Percentiles rank a stretch among this genome's conserved stretches.
phyloP scores from a whole-genome alignment of 106 monocot genomes.

The Triglochin maritima region DNA sequence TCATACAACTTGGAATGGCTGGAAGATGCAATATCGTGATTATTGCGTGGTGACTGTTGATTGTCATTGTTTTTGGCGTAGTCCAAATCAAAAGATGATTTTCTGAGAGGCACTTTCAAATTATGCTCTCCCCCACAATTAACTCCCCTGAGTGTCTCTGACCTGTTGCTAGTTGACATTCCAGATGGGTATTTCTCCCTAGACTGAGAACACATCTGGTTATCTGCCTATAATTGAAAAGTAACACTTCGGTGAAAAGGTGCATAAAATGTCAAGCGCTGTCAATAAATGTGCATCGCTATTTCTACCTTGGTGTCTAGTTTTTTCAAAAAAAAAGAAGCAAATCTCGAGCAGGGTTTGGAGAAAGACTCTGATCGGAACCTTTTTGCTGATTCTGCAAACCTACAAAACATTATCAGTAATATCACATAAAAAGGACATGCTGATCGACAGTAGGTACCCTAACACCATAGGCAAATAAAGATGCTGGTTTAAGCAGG shows the following conservation, averaged over 20 bases:
- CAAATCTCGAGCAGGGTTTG: background rate
- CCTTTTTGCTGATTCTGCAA: constrained; percentile 3
- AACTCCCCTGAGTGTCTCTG: background rate
- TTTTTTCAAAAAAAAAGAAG: background rate
- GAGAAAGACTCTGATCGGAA: background rate
- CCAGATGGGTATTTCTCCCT: background rate
- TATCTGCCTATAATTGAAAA: constrained; percentile 8
- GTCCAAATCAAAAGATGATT: background rate
- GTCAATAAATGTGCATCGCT: background rate
- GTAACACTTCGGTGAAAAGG: background rate
- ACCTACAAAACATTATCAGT: constrained; percentile 2
- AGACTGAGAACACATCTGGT: background rate
- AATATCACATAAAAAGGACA: background rate
- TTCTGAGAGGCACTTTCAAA: no score
- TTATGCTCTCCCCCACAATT: background rate
- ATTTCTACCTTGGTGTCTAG: background rate
- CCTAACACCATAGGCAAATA: background rate
- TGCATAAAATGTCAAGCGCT: background rate
- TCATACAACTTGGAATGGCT: background rate
- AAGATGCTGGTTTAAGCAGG: background rate
- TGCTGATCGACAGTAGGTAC: background rate
- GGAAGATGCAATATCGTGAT: constrained; percentile 1
- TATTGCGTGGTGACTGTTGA: no score
- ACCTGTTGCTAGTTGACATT: background rate
- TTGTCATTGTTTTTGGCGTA: background rate